phyloP scores from a whole-genome alignment of 352 stramenopile species.

The Globisporangium apiculatum region DNA sequence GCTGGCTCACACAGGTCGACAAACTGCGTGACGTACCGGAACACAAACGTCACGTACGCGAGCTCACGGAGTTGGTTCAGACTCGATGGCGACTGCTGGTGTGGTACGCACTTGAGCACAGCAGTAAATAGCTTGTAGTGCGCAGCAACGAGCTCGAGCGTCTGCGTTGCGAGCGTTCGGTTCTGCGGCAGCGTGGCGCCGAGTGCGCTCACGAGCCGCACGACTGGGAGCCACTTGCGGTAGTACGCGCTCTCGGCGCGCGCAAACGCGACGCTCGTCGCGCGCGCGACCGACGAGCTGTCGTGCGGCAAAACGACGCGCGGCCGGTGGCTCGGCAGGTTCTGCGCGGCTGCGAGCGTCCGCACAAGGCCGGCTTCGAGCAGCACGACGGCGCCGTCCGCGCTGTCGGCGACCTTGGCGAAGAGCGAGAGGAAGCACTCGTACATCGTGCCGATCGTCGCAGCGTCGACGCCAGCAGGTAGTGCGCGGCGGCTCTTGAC shows the following conservation, averaged over 20 bases:
- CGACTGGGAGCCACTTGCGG: constrained; percentile 70
- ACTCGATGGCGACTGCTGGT: constrained; percentile 19
- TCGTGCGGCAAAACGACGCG: constrained; percentile 45
- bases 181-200: constrained; percentile 67
- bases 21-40: constrained; percentile 77
- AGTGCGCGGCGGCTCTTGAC: constrained; percentile 40
- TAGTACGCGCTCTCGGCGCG: constrained; percentile 58
- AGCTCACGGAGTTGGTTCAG: constrained; percentile 62
- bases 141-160: constrained; percentile 50
- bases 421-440: constrained; percentile 82
- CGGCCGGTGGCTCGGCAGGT: constrained; percentile 62
- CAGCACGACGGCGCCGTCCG: constrained; percentile 57
- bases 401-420: constrained; percentile 42
- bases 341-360: constrained; percentile 46
- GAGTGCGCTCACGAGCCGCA: constrained; percentile 52
- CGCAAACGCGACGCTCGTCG: constrained; percentile 43
- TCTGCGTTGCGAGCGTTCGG: constrained; percentile 44
- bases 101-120: constrained; percentile 49
- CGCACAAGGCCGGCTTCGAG: constrained; percentile 67
- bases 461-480: constrained; percentile 39
- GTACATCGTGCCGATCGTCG: constrained; percentile 75
- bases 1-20: constrained; percentile 58
- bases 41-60: constrained; percentile 70
- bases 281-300: constrained; percentile 18
- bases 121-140: constrained; percentile 69